Conservation (phyloP, 139 green algal species). For the Closterium sp. region DNA sequence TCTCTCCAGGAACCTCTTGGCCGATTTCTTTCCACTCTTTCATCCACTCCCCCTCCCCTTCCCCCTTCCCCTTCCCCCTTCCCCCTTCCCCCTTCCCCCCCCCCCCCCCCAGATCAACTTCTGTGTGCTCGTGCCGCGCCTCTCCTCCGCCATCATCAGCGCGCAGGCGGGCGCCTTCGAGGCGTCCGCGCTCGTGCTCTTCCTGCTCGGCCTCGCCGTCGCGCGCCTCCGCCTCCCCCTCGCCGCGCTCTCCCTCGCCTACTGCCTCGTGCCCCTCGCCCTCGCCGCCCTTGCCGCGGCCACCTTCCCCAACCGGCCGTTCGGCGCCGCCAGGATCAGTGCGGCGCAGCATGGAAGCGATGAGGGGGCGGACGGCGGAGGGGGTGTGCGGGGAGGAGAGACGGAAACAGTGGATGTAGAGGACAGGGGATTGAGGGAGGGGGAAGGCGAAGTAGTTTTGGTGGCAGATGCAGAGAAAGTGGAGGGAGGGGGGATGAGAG, state of each 20-base stretch:
- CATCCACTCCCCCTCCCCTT: neutral
- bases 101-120: constrained; percentile 13
- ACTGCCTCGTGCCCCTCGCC: constrained; percentile 3
- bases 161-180: constrained; percentile 31
- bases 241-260: constrained; percentile 4
- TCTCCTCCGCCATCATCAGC: constrained; percentile 15
- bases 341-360: neutral
- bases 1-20: no score
- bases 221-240: neutral
- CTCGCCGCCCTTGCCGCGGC: neutral
- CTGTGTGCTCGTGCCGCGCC: constrained; percentile 17
- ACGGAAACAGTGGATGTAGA: no score
- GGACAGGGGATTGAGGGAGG: neutral
- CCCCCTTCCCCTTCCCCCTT: neutral
- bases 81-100: neutral
- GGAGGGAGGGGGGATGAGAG: neutral
- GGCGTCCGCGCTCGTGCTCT: constrained; percentile 19
- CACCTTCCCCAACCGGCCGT: neutral
- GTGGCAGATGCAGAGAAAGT: neutral
- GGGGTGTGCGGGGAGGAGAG: neutral
- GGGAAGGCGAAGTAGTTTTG: neutral
- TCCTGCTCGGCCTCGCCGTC: constrained; percentile 7
- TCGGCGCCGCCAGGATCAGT: neutral
- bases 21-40: neutral
- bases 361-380: no score